Evolutionary conservation across 805 yeast genomes (phyloP).

Genomic region (Lachancea thermotolerans): DNA sequence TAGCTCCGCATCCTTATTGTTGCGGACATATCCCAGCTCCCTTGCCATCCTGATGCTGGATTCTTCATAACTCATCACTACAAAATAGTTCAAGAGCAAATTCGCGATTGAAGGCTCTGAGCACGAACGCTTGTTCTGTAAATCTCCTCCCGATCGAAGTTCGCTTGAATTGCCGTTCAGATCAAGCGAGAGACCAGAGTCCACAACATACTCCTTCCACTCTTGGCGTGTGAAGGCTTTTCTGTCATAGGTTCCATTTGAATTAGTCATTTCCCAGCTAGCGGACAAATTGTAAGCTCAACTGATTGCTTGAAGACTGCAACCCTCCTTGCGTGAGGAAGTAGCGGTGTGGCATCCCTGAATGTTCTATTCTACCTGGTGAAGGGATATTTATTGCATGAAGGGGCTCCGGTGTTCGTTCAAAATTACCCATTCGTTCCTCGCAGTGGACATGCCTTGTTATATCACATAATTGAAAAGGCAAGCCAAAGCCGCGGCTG

Average conservation of each 20-base stretch:
- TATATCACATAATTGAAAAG: no score
- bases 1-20: conserved; percentile 25
- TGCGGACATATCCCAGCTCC: conserved; percentile 38
- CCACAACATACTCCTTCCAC: conserved; percentile 24
- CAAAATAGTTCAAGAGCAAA: conserved; percentile 63
- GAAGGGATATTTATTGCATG: no score
- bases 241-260: conserved; percentile 13
- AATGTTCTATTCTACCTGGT: no score
- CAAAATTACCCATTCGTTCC: no score
- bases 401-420: no score
- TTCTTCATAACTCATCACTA: conserved; percentile 69
- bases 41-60: conserved; percentile 57
- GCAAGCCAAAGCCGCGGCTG: no score
- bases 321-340: no score
- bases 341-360: no score
- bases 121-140: conserved; percentile 12
- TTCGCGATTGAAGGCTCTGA: conserved; percentile 36
- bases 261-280: conserved; percentile 6
- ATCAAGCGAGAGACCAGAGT: conserved; percentile 5
- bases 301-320: no score
- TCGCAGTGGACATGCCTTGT: no score
- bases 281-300: no score
- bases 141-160: not conserved
- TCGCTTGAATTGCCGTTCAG: not conserved
- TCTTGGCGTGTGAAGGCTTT: conserved; percentile 23